Conservation (phyloP, 805 yeast species). For the Kodamaea laetipori region DNA sequence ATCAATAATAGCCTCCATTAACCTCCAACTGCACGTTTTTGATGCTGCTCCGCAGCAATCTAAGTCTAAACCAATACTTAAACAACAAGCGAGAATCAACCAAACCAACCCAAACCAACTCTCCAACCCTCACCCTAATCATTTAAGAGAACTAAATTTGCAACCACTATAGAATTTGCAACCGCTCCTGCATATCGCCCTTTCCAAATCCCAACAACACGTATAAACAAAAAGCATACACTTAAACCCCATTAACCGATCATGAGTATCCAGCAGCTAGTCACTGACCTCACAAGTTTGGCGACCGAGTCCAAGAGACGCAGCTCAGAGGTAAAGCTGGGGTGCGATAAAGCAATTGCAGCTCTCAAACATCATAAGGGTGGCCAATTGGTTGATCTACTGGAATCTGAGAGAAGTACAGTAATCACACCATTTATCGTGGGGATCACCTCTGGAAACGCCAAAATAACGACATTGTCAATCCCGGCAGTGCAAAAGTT, state of each 20-base stretch:
- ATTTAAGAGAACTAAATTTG: no score
- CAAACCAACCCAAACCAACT: no score
- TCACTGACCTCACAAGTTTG: conserved; percentile 59
- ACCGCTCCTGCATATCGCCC: conserved; percentile 1
- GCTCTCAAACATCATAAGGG: conserved; percentile 14
- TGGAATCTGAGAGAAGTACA: conserved; percentile 7
- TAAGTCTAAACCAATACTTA: neutral
- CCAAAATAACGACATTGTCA: conserved; percentile 70
- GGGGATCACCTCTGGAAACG: conserved; percentile 53
- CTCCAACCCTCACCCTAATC: no score
- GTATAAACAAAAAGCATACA: conserved; percentile 19
- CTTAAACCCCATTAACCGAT: neutral
- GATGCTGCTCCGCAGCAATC: neutral
- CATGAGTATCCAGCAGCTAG: conserved; percentile 36
- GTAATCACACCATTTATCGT: conserved; percentile 24
- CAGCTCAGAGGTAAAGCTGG: conserved; percentile 65
- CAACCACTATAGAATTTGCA: no score
- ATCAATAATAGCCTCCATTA: no score
- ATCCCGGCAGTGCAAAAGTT: conserved; percentile 70
- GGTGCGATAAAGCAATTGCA: conserved; percentile 25
- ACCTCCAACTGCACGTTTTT: no score
- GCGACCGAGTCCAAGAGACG: conserved; percentile 72
- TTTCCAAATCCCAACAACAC: conserved; percentile 2
- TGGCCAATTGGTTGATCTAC: neutral
- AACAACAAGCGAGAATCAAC: no score